Base-by-base conservation (phyloP, 2,329 filamentous ascomycete species). In the Sclerotinia sclerotiorum region DNA sequence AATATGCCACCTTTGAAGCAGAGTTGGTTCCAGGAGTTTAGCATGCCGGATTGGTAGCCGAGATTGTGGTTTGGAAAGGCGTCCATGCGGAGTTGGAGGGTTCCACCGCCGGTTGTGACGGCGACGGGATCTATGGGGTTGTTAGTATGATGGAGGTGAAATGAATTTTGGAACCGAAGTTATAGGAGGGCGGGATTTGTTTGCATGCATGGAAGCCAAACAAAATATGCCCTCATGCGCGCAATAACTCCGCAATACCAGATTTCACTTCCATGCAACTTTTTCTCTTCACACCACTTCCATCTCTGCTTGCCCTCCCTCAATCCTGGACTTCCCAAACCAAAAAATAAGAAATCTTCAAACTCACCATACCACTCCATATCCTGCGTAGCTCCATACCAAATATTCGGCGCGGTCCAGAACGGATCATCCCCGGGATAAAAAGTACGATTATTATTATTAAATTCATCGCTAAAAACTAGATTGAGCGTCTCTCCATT, bases 381-480 rank as follows among this genome's bases (percentile, higher is more conserved):
- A 60, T 78, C 77, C 63, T 78, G 75, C 78, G 75, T 85, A 81
- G 84, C 83, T 80, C 74, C 83, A 75, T 87, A 87, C 82, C 84
- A 85, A 60, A 85, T 77, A 71, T 86, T 80, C 19, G 81, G 80
- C 17, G 82, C 84, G 46, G 78, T 82, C 79, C 82, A 86, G 74
- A 82, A 87, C 1, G 84, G 83, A 72, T 86, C 84, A 70, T 86
- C 84, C n/a, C 84, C 84, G 42, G 81, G 79, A 70, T 85, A 86
- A 72, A 87, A 86, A 0, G 83, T 84, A 42, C 84, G 78, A 65
- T 83, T 83, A 51, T 81, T 76, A 11, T 80, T 77, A 69, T 85
- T 85, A 76, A 86, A 86, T 70, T 86, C 84, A 69, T 87, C 84
- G 69, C 83, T 85, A 73, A 86, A 86, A 0, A 86, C 83, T 3